Conservation (phyloP, 2,329 filamentous ascomycete genomes). For the Fusarium odoratissimum region DNA sequence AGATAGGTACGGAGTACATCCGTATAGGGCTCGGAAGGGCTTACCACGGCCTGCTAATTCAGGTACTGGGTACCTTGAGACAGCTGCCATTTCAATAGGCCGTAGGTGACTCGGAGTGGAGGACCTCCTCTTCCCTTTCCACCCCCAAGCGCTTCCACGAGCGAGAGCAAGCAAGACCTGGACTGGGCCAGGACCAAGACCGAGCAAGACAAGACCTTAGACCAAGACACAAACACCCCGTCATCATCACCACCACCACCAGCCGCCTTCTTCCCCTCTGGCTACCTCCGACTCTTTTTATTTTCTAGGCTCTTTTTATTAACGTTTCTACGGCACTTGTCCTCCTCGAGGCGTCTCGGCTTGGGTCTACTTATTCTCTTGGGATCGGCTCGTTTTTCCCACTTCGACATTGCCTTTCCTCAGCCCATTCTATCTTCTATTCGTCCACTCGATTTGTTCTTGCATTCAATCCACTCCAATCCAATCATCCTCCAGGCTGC, state of each 20-base stretch:
- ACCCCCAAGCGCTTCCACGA: conserved; percentile 35
- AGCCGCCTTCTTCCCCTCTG: conserved; percentile 26
- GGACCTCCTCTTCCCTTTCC: conserved; percentile 40
- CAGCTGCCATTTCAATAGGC: conserved; percentile 18
- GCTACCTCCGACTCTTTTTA: conserved; percentile 15
- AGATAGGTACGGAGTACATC: conserved; percentile 32
- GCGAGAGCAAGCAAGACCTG: conserved; percentile 20
- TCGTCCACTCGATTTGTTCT: conserved; percentile 30
- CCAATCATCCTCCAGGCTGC: conserved; percentile 30
- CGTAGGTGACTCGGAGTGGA: conserved; percentile 19
- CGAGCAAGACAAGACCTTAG: conserved; percentile 20
- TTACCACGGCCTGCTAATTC: neutral
- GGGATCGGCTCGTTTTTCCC: conserved; percentile 27
- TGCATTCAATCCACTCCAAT: conserved; percentile 15
- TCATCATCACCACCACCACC: conserved; percentile 37
- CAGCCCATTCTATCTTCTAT: conserved; percentile 28
- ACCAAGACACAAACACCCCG: conserved; percentile 36
- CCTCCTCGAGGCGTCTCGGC: conserved; percentile 16
- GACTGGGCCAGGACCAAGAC: conserved; percentile 16
- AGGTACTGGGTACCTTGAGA: conserved; percentile 24
- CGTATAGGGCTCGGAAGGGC: neutral
- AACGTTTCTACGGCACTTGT: conserved; percentile 10
- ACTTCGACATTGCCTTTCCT: conserved; percentile 28
- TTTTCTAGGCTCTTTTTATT: conserved; percentile 19
- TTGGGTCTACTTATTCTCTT: conserved; percentile 26